Evolutionary conservation across 176 grass and related monocot genomes (phyloP).

Genomic region (Neostapfia colusana): DNA sequence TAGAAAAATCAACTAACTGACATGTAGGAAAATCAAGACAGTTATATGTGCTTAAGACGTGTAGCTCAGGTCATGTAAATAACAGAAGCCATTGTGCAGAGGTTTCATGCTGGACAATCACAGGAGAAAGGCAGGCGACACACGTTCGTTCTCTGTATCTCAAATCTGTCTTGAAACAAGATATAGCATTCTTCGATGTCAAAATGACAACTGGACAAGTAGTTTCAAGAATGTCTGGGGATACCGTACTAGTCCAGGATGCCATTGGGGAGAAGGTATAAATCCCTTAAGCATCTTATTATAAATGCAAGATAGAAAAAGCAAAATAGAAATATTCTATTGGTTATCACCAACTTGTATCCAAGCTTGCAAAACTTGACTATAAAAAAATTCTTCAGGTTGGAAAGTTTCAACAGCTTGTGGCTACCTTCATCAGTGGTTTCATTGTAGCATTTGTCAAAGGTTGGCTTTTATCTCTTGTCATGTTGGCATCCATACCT

Average conservation of each 20-base stretch:
- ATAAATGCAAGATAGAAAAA: background rate
- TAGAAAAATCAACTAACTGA: background rate
- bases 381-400: constrained; percentile 35
- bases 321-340: background rate
- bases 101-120: constrained; percentile 83
- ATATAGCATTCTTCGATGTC: constrained; percentile 66
- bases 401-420: constrained; percentile 67
- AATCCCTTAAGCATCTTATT: background rate
- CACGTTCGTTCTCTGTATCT: constrained; percentile 70
- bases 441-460: constrained; percentile 66
- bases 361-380: background rate
- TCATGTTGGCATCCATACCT: constrained; percentile 64
- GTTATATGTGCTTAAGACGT: background rate
- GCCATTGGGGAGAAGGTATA: constrained; percentile 62
- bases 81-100: constrained; percentile 40
- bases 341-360: background rate
- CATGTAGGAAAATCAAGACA: background rate
- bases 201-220: constrained; percentile 62
- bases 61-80: background rate
- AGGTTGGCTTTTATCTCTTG: constrained; percentile 70
- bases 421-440: constrained; percentile 60
- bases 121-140: constrained; percentile 69
- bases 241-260: constrained; percentile 62
- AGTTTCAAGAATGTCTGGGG: constrained; percentile 45
- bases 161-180: constrained; percentile 70